Evolutionary conservation across 177 flowering plant species (phyloP), one percentile per base, ranked within the genome.

Genomic region (Vitis hybrid): DNA sequence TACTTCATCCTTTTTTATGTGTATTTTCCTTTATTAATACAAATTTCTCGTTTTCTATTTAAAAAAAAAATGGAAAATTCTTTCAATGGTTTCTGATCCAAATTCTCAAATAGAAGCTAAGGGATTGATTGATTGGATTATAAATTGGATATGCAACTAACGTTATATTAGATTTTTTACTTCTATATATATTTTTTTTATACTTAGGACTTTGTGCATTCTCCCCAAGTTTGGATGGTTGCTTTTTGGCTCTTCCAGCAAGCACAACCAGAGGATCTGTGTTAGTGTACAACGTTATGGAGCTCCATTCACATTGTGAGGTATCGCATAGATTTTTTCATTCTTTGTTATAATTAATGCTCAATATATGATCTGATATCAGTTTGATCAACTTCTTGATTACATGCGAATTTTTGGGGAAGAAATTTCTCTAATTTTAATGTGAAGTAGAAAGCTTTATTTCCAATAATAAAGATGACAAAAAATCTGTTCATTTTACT

Each of bases 231-330:
- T 67, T 83, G 80, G 93, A 89, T 75, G 90, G 85, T 63, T 88
- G 96, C 83, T 92, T 79, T 80, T 78, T 94, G 78, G 98, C 98
- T 75, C 81, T 94, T 84, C 98, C 98, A 62, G 94, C 98, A 52
- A 91, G 91, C 82, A 78, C 85, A 60, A 79, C 86, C 65, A 85
- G 77, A 72, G 98, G 98, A 66, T 86, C 97, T 66, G 86, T 86
- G 46, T 69, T 92, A 69, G 79, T 94, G 66, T 94, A 94, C 82
- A 94, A 94, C 81, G 97, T 85, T 30, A 88, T 87, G 89, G 92
- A 92, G 56, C 91, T 86, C 62, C 90, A 85, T 51, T 83, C 86
- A 24, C 96, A 91, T 70, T 91, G 91, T 81, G 96, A 94, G 97
- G 98, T 93, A 72, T 4, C 46, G 1, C 46, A 6, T 61, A 78